Evolutionary conservation across 306 rosid species (phyloP).

Genomic region (Cucumis cinereus): DNA sequence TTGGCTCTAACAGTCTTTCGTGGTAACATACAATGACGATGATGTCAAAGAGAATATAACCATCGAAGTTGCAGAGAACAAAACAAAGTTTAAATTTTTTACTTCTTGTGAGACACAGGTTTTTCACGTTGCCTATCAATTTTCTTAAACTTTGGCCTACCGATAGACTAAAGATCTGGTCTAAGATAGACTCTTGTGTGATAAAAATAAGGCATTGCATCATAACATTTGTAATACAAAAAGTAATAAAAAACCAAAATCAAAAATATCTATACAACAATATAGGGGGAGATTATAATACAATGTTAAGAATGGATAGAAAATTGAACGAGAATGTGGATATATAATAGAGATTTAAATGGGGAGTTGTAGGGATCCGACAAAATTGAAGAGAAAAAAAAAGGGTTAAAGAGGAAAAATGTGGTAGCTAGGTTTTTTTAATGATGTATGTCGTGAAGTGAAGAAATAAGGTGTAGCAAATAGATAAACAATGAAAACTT

Average conservation of each 20-base stretch:
- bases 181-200: no score
- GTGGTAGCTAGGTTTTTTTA: neutral
- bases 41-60: no score
- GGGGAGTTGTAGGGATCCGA: neutral
- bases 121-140: no score
- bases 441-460: neutral
- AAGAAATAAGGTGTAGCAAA: neutral
- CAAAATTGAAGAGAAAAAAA: neutral
- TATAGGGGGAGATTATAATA: neutral
- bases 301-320: neutral
- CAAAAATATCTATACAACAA: neutral
- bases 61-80: no score
- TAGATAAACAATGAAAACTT: neutral
- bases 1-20: no score
- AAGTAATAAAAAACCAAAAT: neutral
- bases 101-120: fast-evolving
- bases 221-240: no score
- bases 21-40: no score
- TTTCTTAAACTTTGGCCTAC: no score
- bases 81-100: no score
- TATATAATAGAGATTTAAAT: neutral
- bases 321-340: neutral
- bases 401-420: neutral
- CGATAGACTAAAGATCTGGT: no score
- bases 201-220: no score